phyloP scores from a whole-genome alignment of 2,329 filamentous ascomycete genomes.

The Colletotrichum cereale region DNA sequence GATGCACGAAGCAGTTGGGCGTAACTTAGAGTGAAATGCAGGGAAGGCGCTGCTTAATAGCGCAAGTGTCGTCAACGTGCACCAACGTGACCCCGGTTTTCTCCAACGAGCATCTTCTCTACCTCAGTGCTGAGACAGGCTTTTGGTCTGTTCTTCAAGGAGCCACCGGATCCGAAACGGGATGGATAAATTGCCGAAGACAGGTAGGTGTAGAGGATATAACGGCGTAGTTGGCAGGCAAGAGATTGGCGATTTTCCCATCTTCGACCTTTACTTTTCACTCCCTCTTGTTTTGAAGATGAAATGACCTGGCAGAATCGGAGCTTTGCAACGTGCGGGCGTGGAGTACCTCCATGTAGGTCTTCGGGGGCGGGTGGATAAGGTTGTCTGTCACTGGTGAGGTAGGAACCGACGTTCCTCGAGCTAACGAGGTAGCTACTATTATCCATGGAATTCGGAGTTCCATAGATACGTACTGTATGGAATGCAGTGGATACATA shows the following conservation, averaged over 20 bases:
- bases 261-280: not conserved
- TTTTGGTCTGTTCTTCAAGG: constrained; percentile 30
- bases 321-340: not conserved
- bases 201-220: not conserved
- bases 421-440: not conserved
- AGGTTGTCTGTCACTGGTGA: not conserved
- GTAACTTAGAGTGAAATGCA: constrained; percentile 31
- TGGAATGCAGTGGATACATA: not conserved
- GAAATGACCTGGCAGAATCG: not conserved
- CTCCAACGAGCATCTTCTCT: constrained; percentile 7
- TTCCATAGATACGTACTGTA: not conserved
- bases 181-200: constrained; percentile 6
- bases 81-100: constrained; percentile 22
- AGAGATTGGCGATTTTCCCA: not conserved
- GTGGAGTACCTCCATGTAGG: not conserved
- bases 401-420: not conserved
- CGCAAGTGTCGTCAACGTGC: constrained; percentile 21
- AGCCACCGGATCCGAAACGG: constrained; percentile 29
- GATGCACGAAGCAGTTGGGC: constrained; percentile 21
- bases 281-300: not conserved
- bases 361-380: not conserved
- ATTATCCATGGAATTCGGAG: not conserved
- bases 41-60: constrained; percentile 32
- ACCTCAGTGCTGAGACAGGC: constrained; percentile 34
- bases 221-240: not conserved